Evolutionary conservation across 345 rosid species (phyloP).

Genomic region (Psidium friedrichsthalianum): DNA sequence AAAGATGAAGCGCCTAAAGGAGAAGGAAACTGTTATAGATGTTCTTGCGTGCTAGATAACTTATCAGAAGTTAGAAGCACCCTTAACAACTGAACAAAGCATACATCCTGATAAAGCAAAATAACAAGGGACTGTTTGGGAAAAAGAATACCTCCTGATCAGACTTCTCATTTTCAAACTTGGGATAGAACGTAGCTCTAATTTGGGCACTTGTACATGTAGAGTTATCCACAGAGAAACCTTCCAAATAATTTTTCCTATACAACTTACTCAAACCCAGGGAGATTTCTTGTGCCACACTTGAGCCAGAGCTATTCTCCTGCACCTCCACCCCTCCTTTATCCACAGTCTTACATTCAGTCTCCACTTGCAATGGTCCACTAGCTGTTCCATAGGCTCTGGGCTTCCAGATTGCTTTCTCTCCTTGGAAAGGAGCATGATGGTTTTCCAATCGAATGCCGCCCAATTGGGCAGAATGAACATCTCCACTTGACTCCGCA

Average conservation of each 20-base stretch:
- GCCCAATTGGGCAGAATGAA: constrained; percentile 9
- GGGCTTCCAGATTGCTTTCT: constrained; percentile 35
- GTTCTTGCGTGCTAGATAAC: not conserved
- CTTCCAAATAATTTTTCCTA: constrained; percentile 32
- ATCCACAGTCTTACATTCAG: constrained; percentile 12
- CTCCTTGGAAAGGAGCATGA: constrained; percentile 5
- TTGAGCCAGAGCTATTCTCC: constrained; percentile 6
- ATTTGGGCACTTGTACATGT: constrained; percentile 62
- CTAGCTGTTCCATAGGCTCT: constrained; percentile 45
- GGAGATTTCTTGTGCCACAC: constrained; percentile 9
- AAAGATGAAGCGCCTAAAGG: not conserved
- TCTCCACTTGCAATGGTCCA: constrained; percentile 19
- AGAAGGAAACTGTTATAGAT: not conserved
- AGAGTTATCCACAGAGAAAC: constrained; percentile 53
- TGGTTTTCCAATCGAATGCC: constrained; percentile 1
- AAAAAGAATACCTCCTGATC: constrained; percentile 73
- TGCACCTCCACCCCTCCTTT: constrained; percentile 2
- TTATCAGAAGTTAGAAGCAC: not conserved
- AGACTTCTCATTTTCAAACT: constrained; percentile 95
- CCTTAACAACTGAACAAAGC: not conserved
- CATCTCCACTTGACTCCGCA: constrained; percentile 19
- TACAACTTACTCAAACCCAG: constrained; percentile 37
- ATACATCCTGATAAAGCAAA: not conserved
- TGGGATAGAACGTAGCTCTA: constrained; percentile 95
- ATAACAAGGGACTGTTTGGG: not conserved